Percentiles rank a stretch among this genome's conserved stretches.
These are phyloP conservation scores for Neostapfia colusana DNA, from an alignment of 176 grass and related monocot species.

Conservation along the genomic window DNA sequence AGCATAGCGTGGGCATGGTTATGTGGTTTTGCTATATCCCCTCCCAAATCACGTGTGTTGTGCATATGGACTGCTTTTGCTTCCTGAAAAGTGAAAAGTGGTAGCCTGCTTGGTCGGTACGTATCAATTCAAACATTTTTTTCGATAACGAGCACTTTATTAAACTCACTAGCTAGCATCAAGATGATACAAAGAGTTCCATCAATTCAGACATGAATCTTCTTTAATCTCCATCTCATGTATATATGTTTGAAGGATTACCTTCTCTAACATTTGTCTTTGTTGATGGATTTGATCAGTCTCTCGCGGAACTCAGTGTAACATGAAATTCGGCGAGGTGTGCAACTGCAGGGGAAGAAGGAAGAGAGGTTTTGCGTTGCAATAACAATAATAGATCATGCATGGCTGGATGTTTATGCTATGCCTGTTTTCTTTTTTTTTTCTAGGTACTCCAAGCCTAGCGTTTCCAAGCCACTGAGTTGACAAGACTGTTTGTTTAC, in stretches of 20 bases:
- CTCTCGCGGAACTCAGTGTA: too few relatives aligned
- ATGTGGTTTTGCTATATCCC: slow-evolving; percentile 14
- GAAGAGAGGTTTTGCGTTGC: neutral
- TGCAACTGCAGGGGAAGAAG: neutral
- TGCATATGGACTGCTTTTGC: neutral
- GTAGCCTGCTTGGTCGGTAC: neutral
- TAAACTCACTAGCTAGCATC: too few relatives aligned
- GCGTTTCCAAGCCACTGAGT: neutral
- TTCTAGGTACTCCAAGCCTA: neutral
- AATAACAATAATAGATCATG: neutral
- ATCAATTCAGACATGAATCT: neutral
- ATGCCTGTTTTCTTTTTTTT: neutral
- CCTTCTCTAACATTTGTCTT: neutral
- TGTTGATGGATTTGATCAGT: neutral
- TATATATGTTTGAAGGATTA: neutral
- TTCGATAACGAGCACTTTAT: too few relatives aligned
- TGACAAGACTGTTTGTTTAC: slow-evolving; percentile 11
- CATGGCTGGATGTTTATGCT: neutral
- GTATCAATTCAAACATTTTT: neutral
- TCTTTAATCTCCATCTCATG: neutral
- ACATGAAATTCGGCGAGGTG: neutral
- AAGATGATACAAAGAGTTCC: too few relatives aligned
- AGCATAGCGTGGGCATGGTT: slow-evolving; percentile 13
- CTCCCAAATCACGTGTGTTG: neutral
- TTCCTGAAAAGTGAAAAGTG: slow-evolving; percentile 2